A percentile compares a stretch with the other conserved stretches of the same genome.
Evolutionary conservation across 2,329 filamentous ascomycete genomes (phyloP).

Genomic region (Polytolypa hystricis): DNA sequence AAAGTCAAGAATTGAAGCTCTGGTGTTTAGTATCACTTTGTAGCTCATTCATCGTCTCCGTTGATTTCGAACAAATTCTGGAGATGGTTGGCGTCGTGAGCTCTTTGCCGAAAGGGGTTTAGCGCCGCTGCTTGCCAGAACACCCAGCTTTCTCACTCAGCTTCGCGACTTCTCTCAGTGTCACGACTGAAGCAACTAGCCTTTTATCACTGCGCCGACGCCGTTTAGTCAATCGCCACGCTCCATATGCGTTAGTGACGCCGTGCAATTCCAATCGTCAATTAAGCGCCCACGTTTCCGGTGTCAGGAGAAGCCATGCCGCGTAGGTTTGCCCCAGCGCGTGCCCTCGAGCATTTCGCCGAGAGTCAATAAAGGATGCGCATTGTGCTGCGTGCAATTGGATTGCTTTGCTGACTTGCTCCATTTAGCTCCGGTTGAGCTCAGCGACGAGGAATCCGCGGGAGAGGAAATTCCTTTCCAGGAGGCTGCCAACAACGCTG

Average conservation of each 20-base stretch:
- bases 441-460: conserved; percentile 22
- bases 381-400: neutral
- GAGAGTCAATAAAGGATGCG: neutral
- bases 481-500: conserved; percentile 14
- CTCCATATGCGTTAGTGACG: no score
- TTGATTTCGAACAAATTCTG: conserved; percentile 19
- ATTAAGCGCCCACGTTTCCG: no score
- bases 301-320: conserved; percentile 27
- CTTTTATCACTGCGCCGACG: no score
- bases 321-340: conserved; percentile 24
- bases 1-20: no score
- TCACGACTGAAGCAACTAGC: no score
- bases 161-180: no score
- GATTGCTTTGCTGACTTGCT: conserved; percentile 3
- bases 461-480: conserved; percentile 29
- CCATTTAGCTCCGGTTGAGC: conserved; percentile 6
- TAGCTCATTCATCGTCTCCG: no score
- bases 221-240: no score
- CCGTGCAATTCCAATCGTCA: no score
- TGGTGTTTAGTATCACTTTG: no score
- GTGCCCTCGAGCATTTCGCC: neutral
- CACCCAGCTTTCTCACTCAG: no score
- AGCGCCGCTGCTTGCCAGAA: no score
- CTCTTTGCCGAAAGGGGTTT: conserved; percentile 27
- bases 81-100: conserved; percentile 27